Percentiles rank a stretch among this genome's conserved stretches.
phyloP scores from a whole-genome alignment of 129 eudicot genomes.

The Saposhnikovia divaricata region DNA sequence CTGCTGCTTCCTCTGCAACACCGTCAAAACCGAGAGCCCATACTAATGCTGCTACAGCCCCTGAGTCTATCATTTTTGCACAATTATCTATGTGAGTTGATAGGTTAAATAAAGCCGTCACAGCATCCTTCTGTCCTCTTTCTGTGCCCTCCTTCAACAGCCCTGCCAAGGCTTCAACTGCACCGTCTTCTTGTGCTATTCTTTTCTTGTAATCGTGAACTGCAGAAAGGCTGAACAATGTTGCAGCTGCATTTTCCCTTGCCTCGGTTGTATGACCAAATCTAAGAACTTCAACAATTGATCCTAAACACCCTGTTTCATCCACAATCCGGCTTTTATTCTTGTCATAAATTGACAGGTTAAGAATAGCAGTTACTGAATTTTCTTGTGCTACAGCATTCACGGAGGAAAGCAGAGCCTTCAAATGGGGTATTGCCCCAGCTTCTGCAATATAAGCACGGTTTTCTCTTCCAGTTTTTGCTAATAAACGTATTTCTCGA shows the following conservation, averaged over 20 bases:
- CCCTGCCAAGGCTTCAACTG: conserved; percentile 41
- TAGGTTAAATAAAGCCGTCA: conserved; percentile 56
- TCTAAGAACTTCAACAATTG: conserved; percentile 51
- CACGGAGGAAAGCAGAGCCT: conserved; percentile 34
- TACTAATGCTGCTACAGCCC: conserved; percentile 54
- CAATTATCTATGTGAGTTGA: conserved; percentile 53
- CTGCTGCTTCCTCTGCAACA: conserved; percentile 72
- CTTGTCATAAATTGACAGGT: conserved; percentile 64
- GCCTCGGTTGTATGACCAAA: conserved; percentile 59
- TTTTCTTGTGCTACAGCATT: conserved; percentile 59
- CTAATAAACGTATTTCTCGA: conserved; percentile 58
- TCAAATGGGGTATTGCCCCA: conserved; percentile 60
- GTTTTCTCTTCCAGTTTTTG: conserved; percentile 59
- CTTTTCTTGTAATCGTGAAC: conserved; percentile 55
- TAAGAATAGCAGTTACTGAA: conserved; percentile 69
- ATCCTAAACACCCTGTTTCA: conserved; percentile 49
- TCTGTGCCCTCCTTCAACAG: conserved; percentile 45
- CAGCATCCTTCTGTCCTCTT: conserved; percentile 60
- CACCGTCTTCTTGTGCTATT: conserved; percentile 48
- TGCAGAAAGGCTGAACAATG: conserved; percentile 70
- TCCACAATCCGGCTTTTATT: conserved; percentile 60
- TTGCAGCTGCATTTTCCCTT: conserved; percentile 79
- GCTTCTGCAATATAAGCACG: conserved; percentile 73
- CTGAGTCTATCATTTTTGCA: conserved; percentile 40
- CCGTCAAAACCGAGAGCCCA: conserved; percentile 45